Evolutionary conservation across 23 red algal genomes (phyloP).

Genomic region (Pyropia haitanensis): DNA sequence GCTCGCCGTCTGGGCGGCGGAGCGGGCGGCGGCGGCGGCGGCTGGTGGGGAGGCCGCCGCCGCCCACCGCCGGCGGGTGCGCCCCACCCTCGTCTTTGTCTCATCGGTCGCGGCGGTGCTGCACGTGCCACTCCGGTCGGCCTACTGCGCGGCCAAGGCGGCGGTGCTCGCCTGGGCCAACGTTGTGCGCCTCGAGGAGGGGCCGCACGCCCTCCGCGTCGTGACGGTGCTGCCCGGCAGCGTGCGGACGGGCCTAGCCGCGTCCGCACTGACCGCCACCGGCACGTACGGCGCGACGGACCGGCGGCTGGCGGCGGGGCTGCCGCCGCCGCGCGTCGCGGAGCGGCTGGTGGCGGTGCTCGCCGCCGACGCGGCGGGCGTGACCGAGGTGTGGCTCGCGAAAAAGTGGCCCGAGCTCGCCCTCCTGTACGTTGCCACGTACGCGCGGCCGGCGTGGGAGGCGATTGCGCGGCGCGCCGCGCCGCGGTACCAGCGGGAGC

Average conservation of each 20-base stretch:
- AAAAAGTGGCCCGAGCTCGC: no score
- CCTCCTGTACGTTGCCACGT: no score
- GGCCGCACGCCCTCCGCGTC: constrained; percentile 1
- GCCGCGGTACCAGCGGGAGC: no score
- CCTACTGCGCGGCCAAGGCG: constrained; percentile 48
- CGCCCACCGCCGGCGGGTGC: neutral
- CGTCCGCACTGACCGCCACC: constrained; percentile 18
- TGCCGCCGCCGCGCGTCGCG: constrained; percentile 41
- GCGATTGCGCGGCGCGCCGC: no score
- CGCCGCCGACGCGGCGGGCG: no score
- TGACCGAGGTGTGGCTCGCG: no score
- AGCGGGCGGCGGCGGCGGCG: constrained; percentile 12
- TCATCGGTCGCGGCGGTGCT: constrained; percentile 39
- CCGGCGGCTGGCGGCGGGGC: constrained; percentile 20
- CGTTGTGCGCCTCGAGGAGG: constrained; percentile 21
- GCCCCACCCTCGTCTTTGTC: constrained; percentile 27
- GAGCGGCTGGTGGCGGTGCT: constrained; percentile 43
- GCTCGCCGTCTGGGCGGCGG: constrained; percentile 18
- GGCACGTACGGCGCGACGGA: constrained; percentile 45
- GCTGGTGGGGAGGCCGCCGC: neutral
- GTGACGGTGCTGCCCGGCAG: constrained; percentile 45
- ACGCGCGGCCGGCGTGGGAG: no score
- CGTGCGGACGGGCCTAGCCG: constrained; percentile 20
- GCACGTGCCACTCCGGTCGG: constrained; percentile 16
- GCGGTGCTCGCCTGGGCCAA: constrained; percentile 22